Percentiles rank a stretch among this genome's conserved stretches.
These are phyloP conservation scores for Colletotrichum sp. DNA, from an alignment of 2,329 filamentous ascomycete species.

Conservation along the genomic window DNA sequence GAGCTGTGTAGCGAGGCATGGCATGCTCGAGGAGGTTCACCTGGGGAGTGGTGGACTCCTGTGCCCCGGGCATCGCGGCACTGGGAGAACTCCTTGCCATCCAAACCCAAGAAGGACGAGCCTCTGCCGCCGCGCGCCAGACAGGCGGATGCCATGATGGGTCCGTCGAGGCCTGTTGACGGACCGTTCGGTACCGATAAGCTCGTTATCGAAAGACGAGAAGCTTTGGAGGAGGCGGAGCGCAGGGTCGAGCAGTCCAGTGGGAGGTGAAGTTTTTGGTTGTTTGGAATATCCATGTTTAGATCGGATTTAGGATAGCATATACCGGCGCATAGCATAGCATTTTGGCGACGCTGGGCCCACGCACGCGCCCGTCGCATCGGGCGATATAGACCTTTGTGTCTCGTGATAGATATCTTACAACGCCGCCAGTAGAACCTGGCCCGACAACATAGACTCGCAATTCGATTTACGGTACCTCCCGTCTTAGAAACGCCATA, in stretches of 20 bases:
- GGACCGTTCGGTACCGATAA: conserved; percentile 36
- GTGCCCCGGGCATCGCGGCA: conserved; percentile 66
- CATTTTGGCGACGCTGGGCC: conserved; percentile 14
- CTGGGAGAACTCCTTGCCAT: conserved; percentile 61
- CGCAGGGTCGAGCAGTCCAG: background rate
- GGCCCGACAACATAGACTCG: background rate
- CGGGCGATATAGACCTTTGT: conserved; percentile 2
- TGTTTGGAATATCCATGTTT: background rate
- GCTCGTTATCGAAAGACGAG: conserved; percentile 37
- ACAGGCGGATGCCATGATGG: conserved; percentile 14
- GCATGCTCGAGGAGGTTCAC: conserved; percentile 64
- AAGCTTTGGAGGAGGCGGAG: conserved; percentile 32
- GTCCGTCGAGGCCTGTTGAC: conserved; percentile 32
- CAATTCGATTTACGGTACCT: background rate
- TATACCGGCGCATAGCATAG: conserved; percentile 11
- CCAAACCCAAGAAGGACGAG: conserved; percentile 5
- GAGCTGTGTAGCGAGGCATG: conserved; percentile 78
- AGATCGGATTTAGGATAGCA: background rate
- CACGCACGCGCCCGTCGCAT: background rate
- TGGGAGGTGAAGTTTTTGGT: background rate
- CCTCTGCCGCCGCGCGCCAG: background rate
- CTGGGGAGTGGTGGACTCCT: conserved; percentile 64
- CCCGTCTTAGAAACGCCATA: background rate
- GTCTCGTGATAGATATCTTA: background rate
- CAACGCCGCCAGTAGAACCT: background rate